Evolutionary conservation across 495 filamentous ascomycete genomes (phyloP).

Genomic region (Endocarpon pusillum): DNA sequence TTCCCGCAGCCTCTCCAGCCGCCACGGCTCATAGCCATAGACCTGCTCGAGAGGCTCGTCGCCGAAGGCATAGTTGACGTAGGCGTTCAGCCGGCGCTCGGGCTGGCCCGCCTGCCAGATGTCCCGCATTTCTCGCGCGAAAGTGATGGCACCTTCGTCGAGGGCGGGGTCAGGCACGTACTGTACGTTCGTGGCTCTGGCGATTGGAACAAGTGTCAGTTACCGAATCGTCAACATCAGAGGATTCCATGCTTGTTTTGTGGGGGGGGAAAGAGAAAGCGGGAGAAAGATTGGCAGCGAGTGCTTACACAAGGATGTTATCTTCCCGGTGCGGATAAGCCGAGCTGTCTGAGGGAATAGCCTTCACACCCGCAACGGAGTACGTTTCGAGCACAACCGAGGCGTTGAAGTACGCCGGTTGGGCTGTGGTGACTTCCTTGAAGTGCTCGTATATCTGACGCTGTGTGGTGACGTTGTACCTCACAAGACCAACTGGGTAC

Average conservation of each 20-base stretch:
- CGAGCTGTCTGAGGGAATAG: constrained; percentile 11
- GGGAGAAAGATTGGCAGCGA: neutral
- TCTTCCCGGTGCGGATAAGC: constrained; percentile 23
- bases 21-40: constrained; percentile 34
- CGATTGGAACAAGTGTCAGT: too few species aligned
- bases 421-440: constrained; percentile 24
- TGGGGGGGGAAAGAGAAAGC: neutral
- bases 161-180: constrained; percentile 9
- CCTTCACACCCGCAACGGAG: constrained; percentile 15
- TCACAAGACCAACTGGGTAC: constrained; percentile 11
- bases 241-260: neutral
- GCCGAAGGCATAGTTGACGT: constrained; percentile 33
- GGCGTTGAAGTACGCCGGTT: constrained; percentile 9
- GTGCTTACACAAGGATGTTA: constrained; percentile 8
- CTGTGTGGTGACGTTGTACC: constrained; percentile 9
- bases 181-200: constrained; percentile 6
- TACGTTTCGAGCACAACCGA: constrained; percentile 25
- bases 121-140: constrained; percentile 10
- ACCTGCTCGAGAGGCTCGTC: constrained; percentile 21
- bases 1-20: constrained; percentile 19
- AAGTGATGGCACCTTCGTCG: constrained; percentile 9
- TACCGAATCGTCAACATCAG: neutral
- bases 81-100: constrained; percentile 14
- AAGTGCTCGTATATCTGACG: constrained; percentile 8
- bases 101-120: constrained; percentile 9